Percentiles rank a stretch among this genome's conserved stretches.
Conservation (phyloP, 2,329 filamentous ascomycete species). For the Chaetomium globosum region DNA sequence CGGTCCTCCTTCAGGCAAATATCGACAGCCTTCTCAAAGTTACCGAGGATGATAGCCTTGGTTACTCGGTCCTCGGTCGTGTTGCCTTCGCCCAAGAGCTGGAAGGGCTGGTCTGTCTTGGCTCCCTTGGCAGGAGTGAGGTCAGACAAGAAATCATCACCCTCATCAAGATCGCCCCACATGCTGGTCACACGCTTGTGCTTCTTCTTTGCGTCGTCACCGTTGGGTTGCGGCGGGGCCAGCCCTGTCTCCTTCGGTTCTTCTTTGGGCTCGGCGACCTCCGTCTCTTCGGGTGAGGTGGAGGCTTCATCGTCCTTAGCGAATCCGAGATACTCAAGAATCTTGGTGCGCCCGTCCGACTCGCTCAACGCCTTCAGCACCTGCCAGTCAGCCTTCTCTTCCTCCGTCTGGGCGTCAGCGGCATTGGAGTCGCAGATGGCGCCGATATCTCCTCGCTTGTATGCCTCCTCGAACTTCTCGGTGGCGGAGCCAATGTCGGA, state of each 20-base stretch:
- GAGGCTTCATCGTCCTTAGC: conserved; percentile 53
- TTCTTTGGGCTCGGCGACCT: conserved; percentile 27
- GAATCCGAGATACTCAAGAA: conserved; percentile 91
- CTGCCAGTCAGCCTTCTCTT: conserved; percentile 95
- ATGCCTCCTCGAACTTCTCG: conserved; percentile 80
- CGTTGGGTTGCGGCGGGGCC: conserved; percentile 46
- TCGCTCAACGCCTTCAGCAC: conserved; percentile 88
- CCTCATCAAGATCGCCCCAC: conserved; percentile 73
- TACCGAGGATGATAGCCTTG: conserved; percentile 81
- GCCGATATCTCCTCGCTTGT: conserved; percentile 75
- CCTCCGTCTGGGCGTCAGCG: conserved; percentile 73
- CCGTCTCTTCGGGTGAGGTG: conserved; percentile 36
- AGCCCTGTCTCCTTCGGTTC: conserved; percentile 36
- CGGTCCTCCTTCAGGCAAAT: conserved; percentile 86
- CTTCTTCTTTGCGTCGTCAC: conserved; percentile 57
- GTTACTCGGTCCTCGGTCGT: conserved; percentile 85
- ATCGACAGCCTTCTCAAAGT: conserved; percentile 87
- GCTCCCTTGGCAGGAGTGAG: conserved; percentile 85
- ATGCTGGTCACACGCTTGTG: conserved; percentile 70
- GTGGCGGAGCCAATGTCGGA: conserved; percentile 81
- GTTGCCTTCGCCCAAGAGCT: conserved; percentile 82
- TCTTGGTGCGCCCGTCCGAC: conserved; percentile 79
- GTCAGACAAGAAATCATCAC: conserved; percentile 83
- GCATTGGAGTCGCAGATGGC: conserved; percentile 80
- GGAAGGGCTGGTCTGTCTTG: conserved; percentile 92